Conservation (phyloP, 805 yeast genomes). For the Crinitomyces ghanaensis region DNA sequence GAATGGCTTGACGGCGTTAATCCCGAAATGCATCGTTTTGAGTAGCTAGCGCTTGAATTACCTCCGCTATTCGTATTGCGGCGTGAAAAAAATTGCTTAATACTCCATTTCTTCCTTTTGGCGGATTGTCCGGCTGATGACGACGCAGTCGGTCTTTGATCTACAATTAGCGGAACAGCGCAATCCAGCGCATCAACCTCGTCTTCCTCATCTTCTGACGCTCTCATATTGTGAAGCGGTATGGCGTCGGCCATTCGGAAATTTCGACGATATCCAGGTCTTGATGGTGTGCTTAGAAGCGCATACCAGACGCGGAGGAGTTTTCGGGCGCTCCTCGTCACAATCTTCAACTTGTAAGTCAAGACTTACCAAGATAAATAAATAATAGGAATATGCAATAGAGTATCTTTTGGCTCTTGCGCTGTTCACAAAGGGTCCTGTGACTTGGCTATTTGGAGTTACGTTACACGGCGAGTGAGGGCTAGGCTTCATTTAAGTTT, state of each 20-base stretch:
- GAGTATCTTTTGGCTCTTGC: too few species aligned
- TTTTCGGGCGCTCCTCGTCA: too few species aligned
- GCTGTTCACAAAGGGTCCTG: too few species aligned
- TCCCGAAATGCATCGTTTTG: slow-evolving; percentile 2
- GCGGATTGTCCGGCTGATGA: slow-evolving; percentile 3
- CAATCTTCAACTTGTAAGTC: too few species aligned
- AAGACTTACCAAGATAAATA: too few species aligned
- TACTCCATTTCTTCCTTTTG: neutral
- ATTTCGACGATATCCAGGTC: neutral
- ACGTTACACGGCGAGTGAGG: too few species aligned
- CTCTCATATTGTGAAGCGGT: slow-evolving; percentile 3
- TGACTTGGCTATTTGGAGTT: too few species aligned
- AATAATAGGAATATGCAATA: too few species aligned
- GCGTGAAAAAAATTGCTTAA: neutral
- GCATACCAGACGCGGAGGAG: neutral
- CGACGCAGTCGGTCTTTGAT: neutral
- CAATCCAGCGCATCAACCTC: neutral
- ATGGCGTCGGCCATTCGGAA: slow-evolving; percentile 5
- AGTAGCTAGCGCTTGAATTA: too few species aligned
- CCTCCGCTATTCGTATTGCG: neutral
- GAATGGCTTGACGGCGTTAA: slow-evolving; percentile 4
- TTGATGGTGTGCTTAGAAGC: too few species aligned
- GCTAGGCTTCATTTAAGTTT: too few species aligned
- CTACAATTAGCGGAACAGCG: too few species aligned
- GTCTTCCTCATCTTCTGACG: slow-evolving; percentile 2